A percentile compares a stretch with the other conserved stretches of the same genome.
Evolutionary conservation across 805 yeast species (phyloP).

Genomic region (Candida cerambycidarum): DNA sequence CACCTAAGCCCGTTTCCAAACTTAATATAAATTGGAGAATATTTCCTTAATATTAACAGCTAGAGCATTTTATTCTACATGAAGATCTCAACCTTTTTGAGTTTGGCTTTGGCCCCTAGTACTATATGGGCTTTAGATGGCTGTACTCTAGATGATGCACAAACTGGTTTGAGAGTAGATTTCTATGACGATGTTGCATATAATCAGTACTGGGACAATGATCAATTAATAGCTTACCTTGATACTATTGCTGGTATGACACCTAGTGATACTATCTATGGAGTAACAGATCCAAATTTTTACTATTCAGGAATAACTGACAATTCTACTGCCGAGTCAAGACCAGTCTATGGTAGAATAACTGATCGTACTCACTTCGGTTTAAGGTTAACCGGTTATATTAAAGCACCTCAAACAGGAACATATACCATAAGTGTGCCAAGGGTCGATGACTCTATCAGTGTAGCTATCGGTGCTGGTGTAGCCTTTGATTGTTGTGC

Average conservation of each 20-base stretch:
- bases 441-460: neutral
- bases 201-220: neutral
- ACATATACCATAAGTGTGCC: conserved; percentile 1
- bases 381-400: conserved; percentile 4
- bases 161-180: conserved; percentile 1
- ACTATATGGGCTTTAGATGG: neutral
- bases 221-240: neutral
- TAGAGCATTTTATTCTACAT: no score
- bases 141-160: neutral
- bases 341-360: neutral
- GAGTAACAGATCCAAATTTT: neutral
- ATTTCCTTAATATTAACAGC: no score
- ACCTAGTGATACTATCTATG: conserved; percentile 1
- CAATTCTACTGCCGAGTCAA: neutral
- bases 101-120: neutral
- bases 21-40: no score
- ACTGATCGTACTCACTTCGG: neutral
- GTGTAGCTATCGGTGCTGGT: neutral
- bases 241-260: neutral
- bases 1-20: no score
- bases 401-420: conserved; percentile 5
- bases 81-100: neutral
- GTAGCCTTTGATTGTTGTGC: conserved; percentile 4
- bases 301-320: neutral
- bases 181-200: neutral